Conservation (phyloP, 2,329 filamentous ascomycete species). For the Neoscytalidium dimidiatum region DNA sequence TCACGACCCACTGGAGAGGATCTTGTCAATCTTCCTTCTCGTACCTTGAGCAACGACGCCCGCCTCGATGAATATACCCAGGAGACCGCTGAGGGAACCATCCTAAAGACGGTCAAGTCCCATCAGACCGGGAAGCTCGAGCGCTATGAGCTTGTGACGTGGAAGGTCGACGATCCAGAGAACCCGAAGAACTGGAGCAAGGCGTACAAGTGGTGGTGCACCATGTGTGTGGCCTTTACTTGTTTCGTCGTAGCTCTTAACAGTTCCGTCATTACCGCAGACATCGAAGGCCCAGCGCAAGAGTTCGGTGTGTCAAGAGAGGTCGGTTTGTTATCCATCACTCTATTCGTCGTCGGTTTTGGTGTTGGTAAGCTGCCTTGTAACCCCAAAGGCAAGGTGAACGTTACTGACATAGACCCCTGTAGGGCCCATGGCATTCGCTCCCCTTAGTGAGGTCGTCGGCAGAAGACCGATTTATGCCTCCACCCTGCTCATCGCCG, state of each 20-base stretch:
- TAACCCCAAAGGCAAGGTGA: background rate
- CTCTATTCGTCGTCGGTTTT: constrained; percentile 79
- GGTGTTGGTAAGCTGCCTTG: constrained; percentile 60
- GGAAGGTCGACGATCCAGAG: constrained; percentile 68
- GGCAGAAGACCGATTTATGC: constrained; percentile 73
- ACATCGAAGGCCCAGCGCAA: constrained; percentile 64
- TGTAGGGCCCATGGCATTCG: constrained; percentile 73
- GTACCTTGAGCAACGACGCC: constrained; percentile 60
- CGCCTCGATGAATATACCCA: constrained; percentile 65
- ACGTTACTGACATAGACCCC: background rate
- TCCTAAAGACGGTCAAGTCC: constrained; percentile 57
- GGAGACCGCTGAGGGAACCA: constrained; percentile 64
- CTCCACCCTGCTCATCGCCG: constrained; percentile 67
- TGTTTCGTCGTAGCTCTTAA: constrained; percentile 52
- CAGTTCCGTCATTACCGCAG: constrained; percentile 77
- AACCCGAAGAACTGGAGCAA: constrained; percentile 89
- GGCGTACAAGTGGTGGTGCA: constrained; percentile 73
- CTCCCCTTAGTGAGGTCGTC: constrained; percentile 74
- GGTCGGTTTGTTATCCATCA: constrained; percentile 71
- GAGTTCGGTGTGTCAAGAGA: constrained; percentile 71
- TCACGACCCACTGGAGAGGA: constrained; percentile 35
- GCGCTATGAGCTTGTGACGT: constrained; percentile 67
- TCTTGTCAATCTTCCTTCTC: constrained; percentile 63
- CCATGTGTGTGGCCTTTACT: constrained; percentile 73
- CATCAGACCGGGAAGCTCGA: constrained; percentile 54